Base-by-base conservation (phyloP, 2,329 filamentous ascomycete species). In the Colletotrichum neosansevieriae region DNA sequence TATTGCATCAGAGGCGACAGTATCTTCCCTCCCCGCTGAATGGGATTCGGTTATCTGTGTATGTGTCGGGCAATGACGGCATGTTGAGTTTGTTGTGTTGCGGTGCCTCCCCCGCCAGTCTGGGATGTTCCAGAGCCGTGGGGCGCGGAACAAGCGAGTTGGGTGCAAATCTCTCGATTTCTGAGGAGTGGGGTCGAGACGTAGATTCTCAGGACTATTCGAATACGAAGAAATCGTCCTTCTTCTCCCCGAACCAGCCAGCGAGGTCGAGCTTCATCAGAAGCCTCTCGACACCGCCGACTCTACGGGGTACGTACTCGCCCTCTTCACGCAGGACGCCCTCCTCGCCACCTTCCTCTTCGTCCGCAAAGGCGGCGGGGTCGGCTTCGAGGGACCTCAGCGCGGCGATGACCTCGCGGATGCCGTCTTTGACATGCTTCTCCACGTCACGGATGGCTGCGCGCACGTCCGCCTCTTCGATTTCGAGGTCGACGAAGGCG, bases 211-310 rank as follows among this genome's bases (percentile, higher is more conserved):
- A 68, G 40, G 58, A 51, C 64, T 67, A 45, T 44, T 63, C 56
- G 47, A 58, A 61, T 6, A 56, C 50, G 38, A 69, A 63, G 13
- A 69, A 58, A 15, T 69, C 67, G 15, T 66, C 73, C 51, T 74
- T 74, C 59, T 72, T 67, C 38, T 77, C 75, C 5, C 77, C 82
- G 71, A 88, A 85, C 87, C 86, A 89, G 61, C 80, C 85, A 19
- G 87, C 87, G 77, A 89, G 89, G 75, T 97, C 94, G 73, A 98
- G 82, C 82, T 97, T 97, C 93, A 97, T 97, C 76, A 98, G 79
- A 76, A 98, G 79, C 67, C 92, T 85, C 80, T 97, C 94, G 51
- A 98, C 89, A 1, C 94, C 92, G 0, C 93, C 93, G 3, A 93
- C 88, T 69, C 91, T 89, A 70, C 88, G 86, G 1, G 93, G 91